Percentiles rank a stretch among this genome's conserved stretches.
Evolutionary conservation across 352 stramenopile genomes (phyloP).

Genomic region (Phytopythium delawarense): DNA sequence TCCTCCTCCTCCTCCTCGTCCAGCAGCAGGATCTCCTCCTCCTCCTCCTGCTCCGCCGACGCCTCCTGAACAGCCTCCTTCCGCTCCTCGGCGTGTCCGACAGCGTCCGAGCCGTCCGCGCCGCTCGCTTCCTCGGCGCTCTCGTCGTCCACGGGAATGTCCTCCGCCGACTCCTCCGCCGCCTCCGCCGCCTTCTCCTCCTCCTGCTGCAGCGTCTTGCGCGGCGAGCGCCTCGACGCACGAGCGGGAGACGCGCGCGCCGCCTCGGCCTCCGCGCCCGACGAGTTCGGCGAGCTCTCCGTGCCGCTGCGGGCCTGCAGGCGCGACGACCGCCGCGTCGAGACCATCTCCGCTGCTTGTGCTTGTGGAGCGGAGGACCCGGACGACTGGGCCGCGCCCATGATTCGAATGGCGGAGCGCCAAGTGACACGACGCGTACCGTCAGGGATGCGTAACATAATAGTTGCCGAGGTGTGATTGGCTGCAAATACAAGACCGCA

Average conservation of each 20-base stretch:
- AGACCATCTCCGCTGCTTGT: slow-evolving; percentile 40
- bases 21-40: slow-evolving; percentile 28
- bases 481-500: too few species aligned
- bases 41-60: slow-evolving; percentile 11
- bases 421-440: not conserved
- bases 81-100: not conserved
- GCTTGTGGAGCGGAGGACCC: not conserved
- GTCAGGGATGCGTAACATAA: not conserved
- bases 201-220: not conserved
- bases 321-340: slow-evolving; percentile 56
- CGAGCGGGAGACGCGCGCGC: slow-evolving; percentile 5
- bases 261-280: slow-evolving; percentile 4
- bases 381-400: not conserved
- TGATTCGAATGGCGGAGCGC: slow-evolving; percentile 7
- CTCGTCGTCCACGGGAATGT: slow-evolving; percentile 18
- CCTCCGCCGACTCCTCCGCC: slow-evolving; percentile 13
- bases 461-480: slow-evolving; percentile 4
- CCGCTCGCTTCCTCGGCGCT: slow-evolving; percentile 6
- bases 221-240: slow-evolving; percentile 15
- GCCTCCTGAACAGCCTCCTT: slow-evolving; percentile 8
- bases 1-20: slow-evolving; percentile 27
- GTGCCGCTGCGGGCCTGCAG: slow-evolving; percentile 44
- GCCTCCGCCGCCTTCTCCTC: not conserved
- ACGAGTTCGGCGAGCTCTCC: slow-evolving; percentile 8
- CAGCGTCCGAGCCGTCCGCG: not conserved